Conservation (phyloP, 371 early-diverging fungal species). For the Mucor ambiguus region DNA sequence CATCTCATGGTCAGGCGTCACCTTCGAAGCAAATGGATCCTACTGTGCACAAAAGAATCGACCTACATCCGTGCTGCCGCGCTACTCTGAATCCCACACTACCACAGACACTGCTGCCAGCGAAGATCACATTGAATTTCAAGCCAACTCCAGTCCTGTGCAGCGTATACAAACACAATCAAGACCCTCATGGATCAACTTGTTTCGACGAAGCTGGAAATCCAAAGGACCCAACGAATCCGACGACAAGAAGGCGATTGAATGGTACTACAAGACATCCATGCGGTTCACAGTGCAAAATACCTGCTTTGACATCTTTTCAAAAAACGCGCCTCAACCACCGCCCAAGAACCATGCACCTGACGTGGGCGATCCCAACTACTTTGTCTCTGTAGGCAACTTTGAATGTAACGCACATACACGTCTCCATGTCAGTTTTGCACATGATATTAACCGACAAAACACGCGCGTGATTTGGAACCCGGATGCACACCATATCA, state of each 20-base stretch:
- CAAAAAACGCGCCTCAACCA: background rate
- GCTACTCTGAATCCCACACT: slow-evolving; percentile 14
- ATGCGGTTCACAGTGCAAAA: slow-evolving; percentile 13
- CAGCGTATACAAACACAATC: slow-evolving; percentile 25
- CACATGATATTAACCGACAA: background rate
- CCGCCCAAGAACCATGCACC: background rate
- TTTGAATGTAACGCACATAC: slow-evolving; percentile 13
- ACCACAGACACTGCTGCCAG: background rate
- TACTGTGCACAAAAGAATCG: slow-evolving; percentile 24
- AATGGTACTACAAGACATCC: slow-evolving; percentile 21
- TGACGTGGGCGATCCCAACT: background rate
- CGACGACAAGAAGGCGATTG: background rate
- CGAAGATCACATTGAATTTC: slow-evolving; percentile 7
- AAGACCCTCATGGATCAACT: slow-evolving; percentile 36
- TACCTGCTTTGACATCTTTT: slow-evolving; percentile 5
- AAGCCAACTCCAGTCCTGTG: slow-evolving; percentile 4
- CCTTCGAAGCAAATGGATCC: slow-evolving; percentile 24
- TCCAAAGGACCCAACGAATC: slow-evolving; percentile 1
- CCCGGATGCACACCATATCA: slow-evolving; percentile 25
- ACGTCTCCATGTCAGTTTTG: slow-evolving; percentile 8
- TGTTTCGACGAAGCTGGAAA: slow-evolving; percentile 42
- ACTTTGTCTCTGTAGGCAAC: slow-evolving; percentile 15
- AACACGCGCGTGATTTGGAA: slow-evolving; percentile 12
- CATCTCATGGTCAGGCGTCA: slow-evolving; percentile 17
- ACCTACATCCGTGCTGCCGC: slow-evolving; percentile 18